Evolutionary conservation across 73 alveolate genomes (phyloP).

Genomic region (Symbiodinium natans): DNA sequence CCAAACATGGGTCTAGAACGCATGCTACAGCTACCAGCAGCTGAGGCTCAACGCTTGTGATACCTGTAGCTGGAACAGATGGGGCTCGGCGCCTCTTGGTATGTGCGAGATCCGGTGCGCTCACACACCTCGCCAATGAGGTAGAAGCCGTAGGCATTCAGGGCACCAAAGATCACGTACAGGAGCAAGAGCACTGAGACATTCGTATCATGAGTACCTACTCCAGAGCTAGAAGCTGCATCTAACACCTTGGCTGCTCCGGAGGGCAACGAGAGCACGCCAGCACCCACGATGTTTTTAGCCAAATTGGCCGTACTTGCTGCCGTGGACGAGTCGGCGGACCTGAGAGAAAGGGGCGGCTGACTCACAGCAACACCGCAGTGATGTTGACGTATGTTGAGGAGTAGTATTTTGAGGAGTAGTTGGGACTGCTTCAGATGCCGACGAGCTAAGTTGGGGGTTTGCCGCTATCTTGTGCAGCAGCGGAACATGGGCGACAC

Average conservation of each 20-base stretch:
- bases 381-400: neutral
- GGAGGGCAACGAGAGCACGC: conserved; percentile 40
- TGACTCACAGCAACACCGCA: no score
- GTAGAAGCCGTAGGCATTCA: conserved; percentile 64
- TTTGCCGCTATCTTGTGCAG: no score
- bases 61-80: neutral
- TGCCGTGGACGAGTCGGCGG: conserved; percentile 17
- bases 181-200: conserved; percentile 25
- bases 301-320: conserved; percentile 66
- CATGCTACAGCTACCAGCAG: neutral
- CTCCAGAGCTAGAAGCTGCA: conserved; percentile 30
- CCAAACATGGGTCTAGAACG: neutral
- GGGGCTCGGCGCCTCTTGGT: conserved; percentile 3
- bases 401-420: neutral
- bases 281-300: conserved; percentile 64
- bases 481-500: neutral
- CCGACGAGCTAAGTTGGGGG: neutral
- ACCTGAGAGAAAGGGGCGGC: no score
- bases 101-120: conserved; percentile 69
- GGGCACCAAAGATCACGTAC: conserved; percentile 32
- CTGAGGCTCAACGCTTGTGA: neutral
- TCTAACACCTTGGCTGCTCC: conserved; percentile 63
- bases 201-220: neutral
- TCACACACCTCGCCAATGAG: conserved; percentile 59
- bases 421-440: neutral